These are phyloP conservation scores for Gnaphalium uliginosum DNA, from an alignment of 129 eudicot genomes.

Conservation along the genomic window DNA sequence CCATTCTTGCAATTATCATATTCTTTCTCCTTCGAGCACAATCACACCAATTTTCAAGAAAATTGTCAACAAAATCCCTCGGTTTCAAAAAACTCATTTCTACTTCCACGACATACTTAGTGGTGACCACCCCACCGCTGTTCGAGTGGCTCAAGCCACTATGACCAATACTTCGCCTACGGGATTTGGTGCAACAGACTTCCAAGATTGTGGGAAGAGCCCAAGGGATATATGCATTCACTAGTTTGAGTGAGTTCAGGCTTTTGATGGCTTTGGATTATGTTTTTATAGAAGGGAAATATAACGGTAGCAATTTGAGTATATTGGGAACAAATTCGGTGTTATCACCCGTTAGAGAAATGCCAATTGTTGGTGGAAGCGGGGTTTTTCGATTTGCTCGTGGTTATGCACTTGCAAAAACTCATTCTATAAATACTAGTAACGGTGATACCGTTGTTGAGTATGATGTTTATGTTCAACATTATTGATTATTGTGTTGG, in stretches of 20 bases:
- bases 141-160: conserved; percentile 34
- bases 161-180: conserved; percentile 29
- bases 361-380: conserved; percentile 34
- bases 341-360: conserved; percentile 38
- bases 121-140: conserved; percentile 36
- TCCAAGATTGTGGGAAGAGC: conserved; percentile 49
- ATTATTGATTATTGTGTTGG: conserved; percentile 4
- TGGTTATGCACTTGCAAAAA: conserved; percentile 33
- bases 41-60: conserved; percentile 33
- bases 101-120: conserved; percentile 37
- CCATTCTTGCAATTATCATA: conserved; percentile 17
- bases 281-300: conserved; percentile 38
- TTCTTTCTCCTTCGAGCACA: conserved; percentile 16
- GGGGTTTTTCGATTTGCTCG: conserved; percentile 33
- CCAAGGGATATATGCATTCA: conserved; percentile 47
- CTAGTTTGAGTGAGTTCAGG: conserved; percentile 4
- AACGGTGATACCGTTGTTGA: conserved; percentile 27
- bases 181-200: conserved; percentile 24
- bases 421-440: neutral
- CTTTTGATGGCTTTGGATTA: conserved; percentile 42
- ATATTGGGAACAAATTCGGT: conserved; percentile 39
- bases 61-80: conserved; percentile 27
- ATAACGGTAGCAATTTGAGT: conserved; percentile 49
- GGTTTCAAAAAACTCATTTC: conserved; percentile 28
- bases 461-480: conserved; percentile 28